Evolutionary conservation across 2,329 filamentous ascomycete species (phyloP), one percentile per base, ranked within the genome.

Genomic region (Dactylonectria estremocensis): DNA sequence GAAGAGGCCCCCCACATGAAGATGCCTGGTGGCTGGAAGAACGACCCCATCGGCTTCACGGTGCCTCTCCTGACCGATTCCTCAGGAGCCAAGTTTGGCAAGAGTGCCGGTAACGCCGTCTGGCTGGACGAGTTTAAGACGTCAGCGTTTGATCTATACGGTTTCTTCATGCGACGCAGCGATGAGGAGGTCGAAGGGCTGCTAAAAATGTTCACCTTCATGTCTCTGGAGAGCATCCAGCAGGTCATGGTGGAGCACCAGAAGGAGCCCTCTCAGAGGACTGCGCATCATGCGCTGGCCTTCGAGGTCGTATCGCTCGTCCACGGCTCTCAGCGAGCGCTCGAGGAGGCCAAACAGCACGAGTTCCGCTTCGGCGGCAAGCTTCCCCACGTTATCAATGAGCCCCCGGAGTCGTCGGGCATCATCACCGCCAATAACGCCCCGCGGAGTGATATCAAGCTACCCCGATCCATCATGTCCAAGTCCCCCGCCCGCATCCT

Each of bases 121-220:
- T 99, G 96, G 96, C 88, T 99, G 3, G 94, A 98, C 79, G 86
- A 87, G 60, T 90, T 92, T 74, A 89, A 94, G 88, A 97, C 95
- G 1, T 91, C 88, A 33, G 84, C 91, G 0, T 98, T 95, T 76
- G 94, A 98, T 65, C 86, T 98, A 1, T 98, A 98, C 79, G 86
- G 95, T 79, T 98, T 95, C 84, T 96, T 98, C 75, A 86, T 98
- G 70, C 90, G 94, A 57, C 91, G 92, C 0, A 86, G 95, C 1
- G 96, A 99, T 77, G 88, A 88, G 10, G 92, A 97, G 61, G 90
- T 98, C 4, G 93, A 95, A 80, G 88, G 86, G 35, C 92, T 97
- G 69, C 86, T 99, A 46, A 95, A 93, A 77, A 88, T 97, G 22
- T 95, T 99, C 78, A 99, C 96, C 0, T 97, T 99, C 78, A 81